A percentile compares a stretch with the other conserved stretches of the same genome.
phyloP scores from a whole-genome alignment of 169 alveolate species.

The Cryptosporidium ryanae region DNA sequence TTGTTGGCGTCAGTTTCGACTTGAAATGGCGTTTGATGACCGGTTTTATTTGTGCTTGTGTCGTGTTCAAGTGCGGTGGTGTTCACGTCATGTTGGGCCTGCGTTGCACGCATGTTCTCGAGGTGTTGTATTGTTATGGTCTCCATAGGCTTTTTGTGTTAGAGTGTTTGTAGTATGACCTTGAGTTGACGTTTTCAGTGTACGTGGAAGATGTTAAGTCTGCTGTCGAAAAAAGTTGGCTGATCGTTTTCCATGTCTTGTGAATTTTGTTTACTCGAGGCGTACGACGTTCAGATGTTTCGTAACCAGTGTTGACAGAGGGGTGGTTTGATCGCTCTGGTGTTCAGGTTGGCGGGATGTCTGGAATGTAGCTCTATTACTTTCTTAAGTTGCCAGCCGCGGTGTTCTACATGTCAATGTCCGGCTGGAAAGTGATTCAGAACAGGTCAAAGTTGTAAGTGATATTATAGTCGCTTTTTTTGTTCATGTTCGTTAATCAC shows the following conservation, averaged over 20 bases:
- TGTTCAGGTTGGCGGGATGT: neutral
- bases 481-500: too few species aligned
- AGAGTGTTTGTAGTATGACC: neutral
- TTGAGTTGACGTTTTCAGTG: neutral
- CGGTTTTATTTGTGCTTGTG: neutral
- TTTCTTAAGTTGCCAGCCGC: slow-evolving; percentile 7
- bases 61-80: neutral
- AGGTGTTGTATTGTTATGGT: slow-evolving; percentile 58
- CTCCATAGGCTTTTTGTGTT: slow-evolving; percentile 26
- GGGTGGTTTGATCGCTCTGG: neutral
- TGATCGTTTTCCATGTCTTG: neutral
- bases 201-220: neutral
- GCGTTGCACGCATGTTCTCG: neutral
- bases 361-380: slow-evolving; percentile 28
- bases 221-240: too few species aligned
- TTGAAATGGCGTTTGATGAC: slow-evolving; percentile 19
- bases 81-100: neutral
- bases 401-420: neutral
- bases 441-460: too few species aligned
- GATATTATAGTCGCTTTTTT: too few species aligned
- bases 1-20: slow-evolving; percentile 6
- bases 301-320: too few species aligned
- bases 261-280: neutral
- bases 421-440: too few species aligned
- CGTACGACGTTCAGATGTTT: slow-evolving; percentile 8